Percentiles rank a stretch among this genome's conserved stretches.
These are phyloP conservation scores for Cladophialophora immunda DNA, from an alignment of 2,329 filamentous ascomycete species.

Conservation along the genomic window DNA sequence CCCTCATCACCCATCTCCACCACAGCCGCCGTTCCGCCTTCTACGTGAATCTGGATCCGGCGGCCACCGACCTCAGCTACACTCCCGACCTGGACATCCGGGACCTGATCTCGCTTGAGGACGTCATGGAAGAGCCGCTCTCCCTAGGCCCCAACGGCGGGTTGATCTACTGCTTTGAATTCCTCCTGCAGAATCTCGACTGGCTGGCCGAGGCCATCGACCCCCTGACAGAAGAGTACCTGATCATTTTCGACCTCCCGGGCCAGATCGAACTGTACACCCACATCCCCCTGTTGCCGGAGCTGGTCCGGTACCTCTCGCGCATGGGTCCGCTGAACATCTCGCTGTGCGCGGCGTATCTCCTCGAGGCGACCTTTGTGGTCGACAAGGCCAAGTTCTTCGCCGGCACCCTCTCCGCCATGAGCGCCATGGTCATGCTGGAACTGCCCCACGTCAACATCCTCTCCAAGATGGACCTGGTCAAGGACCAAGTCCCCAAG, in stretches of 20 bases:
- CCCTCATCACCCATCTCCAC: slow-evolving; percentile 90
- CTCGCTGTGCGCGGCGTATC: slow-evolving; percentile 89
- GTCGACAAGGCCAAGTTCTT: slow-evolving; percentile 98
- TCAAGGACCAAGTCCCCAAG: slow-evolving; percentile 87
- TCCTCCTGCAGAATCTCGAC: slow-evolving; percentile 91
- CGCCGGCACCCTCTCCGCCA: slow-evolving; percentile 90
- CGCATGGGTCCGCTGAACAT: slow-evolving; percentile 83
- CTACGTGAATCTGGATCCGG: slow-evolving; percentile 98
- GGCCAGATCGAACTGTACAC: slow-evolving; percentile 99
- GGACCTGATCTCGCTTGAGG: slow-evolving; percentile 89
- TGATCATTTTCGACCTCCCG: slow-evolving; percentile 98
- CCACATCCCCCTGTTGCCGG: slow-evolving; percentile 90
- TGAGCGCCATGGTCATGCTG: slow-evolving; percentile 99
- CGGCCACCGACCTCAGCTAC: slow-evolving; percentile 91
- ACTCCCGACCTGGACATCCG: slow-evolving; percentile 94
- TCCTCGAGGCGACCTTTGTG: slow-evolving; percentile 95
- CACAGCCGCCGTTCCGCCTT: slow-evolving; percentile 92
- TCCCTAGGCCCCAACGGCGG: slow-evolving; percentile 90
- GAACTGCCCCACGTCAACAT: slow-evolving; percentile 97
- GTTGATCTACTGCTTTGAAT: slow-evolving; percentile 95
- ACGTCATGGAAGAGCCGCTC: slow-evolving; percentile 94
- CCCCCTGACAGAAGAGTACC: slow-evolving; percentile 87
- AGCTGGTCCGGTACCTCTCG: slow-evolving; percentile 81
- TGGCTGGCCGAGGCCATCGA: slow-evolving; percentile 88
- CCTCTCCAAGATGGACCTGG: slow-evolving; percentile 95